Percentiles rank a stretch among this genome's conserved stretches.
These are phyloP conservation scores for Trichoderma atroviride DNA, from an alignment of 2,329 filamentous ascomycete genomes.

Conservation along the genomic window DNA sequence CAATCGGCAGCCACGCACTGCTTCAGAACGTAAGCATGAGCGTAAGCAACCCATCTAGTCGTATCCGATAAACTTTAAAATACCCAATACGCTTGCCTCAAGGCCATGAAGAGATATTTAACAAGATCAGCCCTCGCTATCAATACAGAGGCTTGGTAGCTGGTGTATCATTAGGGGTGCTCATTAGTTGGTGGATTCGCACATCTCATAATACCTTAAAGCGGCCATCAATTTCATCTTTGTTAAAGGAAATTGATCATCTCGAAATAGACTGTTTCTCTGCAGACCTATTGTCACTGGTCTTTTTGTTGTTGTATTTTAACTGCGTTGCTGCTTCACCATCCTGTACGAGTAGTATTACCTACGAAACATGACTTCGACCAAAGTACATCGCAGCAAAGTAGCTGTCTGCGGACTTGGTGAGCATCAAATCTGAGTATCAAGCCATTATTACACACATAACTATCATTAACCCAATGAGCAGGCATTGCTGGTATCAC, in stretches of 20 bases:
- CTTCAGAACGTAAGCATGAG: background rate
- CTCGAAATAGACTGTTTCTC: rapidly evolving
- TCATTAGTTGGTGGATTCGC: no score
- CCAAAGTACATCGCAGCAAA: background rate
- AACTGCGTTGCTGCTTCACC: background rate
- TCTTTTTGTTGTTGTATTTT: background rate
- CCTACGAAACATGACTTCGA: background rate
- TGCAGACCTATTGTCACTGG: background rate
- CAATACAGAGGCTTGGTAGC: background rate
- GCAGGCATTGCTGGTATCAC: slow-evolving; percentile 42
- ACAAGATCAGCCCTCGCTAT: background rate
- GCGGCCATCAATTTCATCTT: background rate
- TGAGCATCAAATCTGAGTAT: background rate
- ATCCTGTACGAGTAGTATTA: background rate
- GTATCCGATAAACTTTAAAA: background rate
- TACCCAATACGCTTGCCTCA: background rate
- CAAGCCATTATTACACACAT: background rate
- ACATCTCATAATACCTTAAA: background rate
- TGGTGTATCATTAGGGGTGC: background rate
- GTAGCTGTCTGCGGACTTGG: slow-evolving; percentile 9
- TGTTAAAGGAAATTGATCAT: background rate
- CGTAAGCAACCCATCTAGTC: background rate
- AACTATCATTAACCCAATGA: background rate
- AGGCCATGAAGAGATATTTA: background rate
- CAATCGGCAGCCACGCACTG: background rate